phyloP scores from a whole-genome alignment of 768 basidiomycete species.

The Postia placenta region DNA sequence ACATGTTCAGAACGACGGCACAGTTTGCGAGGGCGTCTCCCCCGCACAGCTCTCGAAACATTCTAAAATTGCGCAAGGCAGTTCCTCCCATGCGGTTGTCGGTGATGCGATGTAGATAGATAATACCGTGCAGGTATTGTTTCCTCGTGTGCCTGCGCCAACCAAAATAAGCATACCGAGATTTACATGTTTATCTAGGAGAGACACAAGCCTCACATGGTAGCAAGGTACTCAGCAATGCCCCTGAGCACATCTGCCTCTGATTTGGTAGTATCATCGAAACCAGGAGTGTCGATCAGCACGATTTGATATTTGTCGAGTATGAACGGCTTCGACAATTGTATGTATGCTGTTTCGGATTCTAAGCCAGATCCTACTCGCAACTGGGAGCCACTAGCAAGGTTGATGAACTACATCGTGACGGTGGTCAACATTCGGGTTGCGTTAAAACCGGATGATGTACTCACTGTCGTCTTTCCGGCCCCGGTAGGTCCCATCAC shows the following conservation, averaged over 20 bases:
- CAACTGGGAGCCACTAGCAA: constrained; percentile 42
- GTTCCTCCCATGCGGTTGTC: constrained; percentile 20
- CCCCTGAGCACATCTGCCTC: constrained; percentile 13
- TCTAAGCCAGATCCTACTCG: constrained; percentile 39
- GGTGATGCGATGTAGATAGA: constrained; percentile 23
- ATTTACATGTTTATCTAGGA: background rate
- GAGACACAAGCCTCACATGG: constrained; percentile 8
- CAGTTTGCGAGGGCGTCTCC: constrained; percentile 18
- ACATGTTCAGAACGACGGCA: constrained; percentile 27
- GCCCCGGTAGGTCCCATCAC: constrained; percentile 19
- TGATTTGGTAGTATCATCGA: constrained; percentile 43
- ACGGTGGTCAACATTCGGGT: background rate
- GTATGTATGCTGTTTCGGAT: constrained; percentile 46
- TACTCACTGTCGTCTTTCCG: constrained; percentile 17
- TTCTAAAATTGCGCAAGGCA: constrained; percentile 14
- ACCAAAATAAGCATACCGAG: constrained; percentile 13
- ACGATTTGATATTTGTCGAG: constrained; percentile 36
- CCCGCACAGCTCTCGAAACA: constrained; percentile 24
- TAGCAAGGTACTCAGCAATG: constrained; percentile 10
- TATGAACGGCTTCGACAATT: constrained; percentile 36
- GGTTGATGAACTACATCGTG: constrained; percentile 43
- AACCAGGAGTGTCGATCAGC: constrained; percentile 55
- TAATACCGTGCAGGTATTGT: constrained; percentile 15
- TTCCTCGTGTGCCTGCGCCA: constrained; percentile 13
- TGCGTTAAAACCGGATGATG: background rate